Conservation (phyloP, 208 protist genomes). For the Acanthamoeba divionensis region DNA sequence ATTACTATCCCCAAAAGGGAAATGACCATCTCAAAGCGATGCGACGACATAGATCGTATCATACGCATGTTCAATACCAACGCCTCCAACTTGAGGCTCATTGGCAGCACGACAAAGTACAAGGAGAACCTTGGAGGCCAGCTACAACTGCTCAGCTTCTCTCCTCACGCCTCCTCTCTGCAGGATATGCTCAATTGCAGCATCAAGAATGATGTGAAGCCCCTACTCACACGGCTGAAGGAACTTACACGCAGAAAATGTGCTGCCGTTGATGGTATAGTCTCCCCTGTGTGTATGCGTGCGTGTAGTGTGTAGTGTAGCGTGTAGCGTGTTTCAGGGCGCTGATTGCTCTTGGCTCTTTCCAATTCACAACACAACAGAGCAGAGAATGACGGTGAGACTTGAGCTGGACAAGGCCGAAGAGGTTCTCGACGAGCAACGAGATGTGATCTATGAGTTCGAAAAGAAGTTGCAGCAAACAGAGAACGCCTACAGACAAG, state of each 20-base stretch:
- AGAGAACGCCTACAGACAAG: not conserved
- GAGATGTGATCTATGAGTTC: not conserved
- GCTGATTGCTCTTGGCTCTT: not conserved
- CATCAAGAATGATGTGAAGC: not conserved
- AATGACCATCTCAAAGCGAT: not conserved
- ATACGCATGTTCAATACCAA: not conserved
- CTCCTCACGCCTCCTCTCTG: not conserved
- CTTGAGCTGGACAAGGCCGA: not conserved
- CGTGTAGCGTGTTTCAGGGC: not conserved
- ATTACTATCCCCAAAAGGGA: not conserved
- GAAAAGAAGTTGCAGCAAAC: not conserved
- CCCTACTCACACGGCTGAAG: not conserved
- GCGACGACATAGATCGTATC: not conserved
- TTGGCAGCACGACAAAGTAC: not conserved
- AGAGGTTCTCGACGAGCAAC: not conserved
- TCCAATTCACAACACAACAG: not conserved
- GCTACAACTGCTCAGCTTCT: not conserved
- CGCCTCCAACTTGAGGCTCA: not conserved
- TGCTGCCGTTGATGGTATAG: not conserved
- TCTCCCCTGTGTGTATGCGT: not conserved
- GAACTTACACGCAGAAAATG: not conserved
- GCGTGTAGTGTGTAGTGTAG: not conserved
- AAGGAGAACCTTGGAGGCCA: not conserved
- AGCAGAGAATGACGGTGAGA: not conserved
- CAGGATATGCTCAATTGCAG: not conserved